Conservation (phyloP, 2,329 filamentous ascomycete genomes). For the Neonectria faginata region DNA sequence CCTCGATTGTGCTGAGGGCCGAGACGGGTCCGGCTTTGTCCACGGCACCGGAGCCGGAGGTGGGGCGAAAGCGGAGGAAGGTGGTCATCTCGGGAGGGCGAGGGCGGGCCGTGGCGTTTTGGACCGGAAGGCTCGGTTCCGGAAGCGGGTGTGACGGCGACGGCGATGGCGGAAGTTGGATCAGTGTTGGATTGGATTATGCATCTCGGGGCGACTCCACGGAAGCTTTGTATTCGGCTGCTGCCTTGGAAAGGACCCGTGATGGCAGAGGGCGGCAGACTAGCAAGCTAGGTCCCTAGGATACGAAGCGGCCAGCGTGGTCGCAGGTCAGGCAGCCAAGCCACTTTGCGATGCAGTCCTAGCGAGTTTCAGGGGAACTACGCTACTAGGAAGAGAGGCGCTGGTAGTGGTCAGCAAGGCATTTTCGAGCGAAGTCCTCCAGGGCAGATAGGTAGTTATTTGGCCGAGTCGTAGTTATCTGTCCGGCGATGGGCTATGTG, state of each 20-base stretch:
- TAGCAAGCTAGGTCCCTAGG: conserved; percentile 9
- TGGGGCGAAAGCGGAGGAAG: conserved; percentile 41
- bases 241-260: conserved; percentile 41
- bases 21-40: conserved; percentile 16
- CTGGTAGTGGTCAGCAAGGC: conserved; percentile 4
- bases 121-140: not conserved
- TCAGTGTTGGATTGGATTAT: conserved; percentile 6
- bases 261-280: conserved; percentile 25
- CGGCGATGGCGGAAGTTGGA: not conserved
- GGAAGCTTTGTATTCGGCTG: conserved; percentile 43
- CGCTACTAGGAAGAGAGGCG: conserved; percentile 18
- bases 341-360: conserved; percentile 33
- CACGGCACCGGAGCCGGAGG: conserved; percentile 33
- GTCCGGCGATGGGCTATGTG: not conserved
- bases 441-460: not conserved
- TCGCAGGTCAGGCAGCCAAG: conserved; percentile 38
- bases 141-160: not conserved
- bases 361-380: conserved; percentile 37
- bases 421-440: not conserved
- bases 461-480: not conserved
- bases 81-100: conserved; percentile 34
- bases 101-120: conserved; percentile 9
- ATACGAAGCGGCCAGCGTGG: conserved; percentile 37
- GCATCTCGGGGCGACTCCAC: conserved; percentile 14
- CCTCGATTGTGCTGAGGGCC: not conserved